These are phyloP conservation scores for Mesembryanthemum crystallinum DNA, from an alignment of 148 eudicot species.

Conservation along the genomic window DNA sequence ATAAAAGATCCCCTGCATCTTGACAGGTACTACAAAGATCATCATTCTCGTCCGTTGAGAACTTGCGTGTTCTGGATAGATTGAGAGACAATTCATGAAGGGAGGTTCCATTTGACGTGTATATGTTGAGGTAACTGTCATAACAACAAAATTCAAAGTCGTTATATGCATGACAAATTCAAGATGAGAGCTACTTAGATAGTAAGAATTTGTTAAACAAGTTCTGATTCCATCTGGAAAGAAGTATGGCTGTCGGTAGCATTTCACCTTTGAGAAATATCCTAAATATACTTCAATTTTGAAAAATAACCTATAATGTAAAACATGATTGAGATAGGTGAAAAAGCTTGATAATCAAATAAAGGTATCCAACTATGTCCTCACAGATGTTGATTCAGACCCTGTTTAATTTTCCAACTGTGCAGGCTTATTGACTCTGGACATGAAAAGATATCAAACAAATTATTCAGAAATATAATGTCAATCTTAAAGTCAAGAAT, in stretches of 20 bases:
- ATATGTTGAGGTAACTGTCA: conserved; percentile 72
- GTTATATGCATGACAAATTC: conserved; percentile 1
- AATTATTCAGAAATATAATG: background rate
- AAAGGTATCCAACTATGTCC: background rate
- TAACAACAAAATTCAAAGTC: conserved; percentile 2
- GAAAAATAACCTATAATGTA: too few species aligned
- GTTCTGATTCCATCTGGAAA: background rate
- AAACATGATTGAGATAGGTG: background rate
- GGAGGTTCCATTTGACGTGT: conserved; percentile 80
- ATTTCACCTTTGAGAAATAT: background rate
- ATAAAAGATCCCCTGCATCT: conserved; percentile 62
- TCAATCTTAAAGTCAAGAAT: too few species aligned
- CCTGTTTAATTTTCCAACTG: background rate
- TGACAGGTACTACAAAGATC: conserved; percentile 77
- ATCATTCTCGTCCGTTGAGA: conserved; percentile 62
- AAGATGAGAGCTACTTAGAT: background rate
- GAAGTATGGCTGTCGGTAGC: background rate
- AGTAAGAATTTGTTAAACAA: background rate
- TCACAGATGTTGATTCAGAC: background rate
- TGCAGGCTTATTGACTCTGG: background rate
- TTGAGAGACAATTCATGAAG: conserved; percentile 73
- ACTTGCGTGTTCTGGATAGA: conserved; percentile 36
- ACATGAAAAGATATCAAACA: background rate
- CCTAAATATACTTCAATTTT: too few species aligned
- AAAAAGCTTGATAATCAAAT: background rate